phyloP scores from a whole-genome alignment of 2,329 filamentous ascomycete species.

The Knoxdaviesia proteae region DNA sequence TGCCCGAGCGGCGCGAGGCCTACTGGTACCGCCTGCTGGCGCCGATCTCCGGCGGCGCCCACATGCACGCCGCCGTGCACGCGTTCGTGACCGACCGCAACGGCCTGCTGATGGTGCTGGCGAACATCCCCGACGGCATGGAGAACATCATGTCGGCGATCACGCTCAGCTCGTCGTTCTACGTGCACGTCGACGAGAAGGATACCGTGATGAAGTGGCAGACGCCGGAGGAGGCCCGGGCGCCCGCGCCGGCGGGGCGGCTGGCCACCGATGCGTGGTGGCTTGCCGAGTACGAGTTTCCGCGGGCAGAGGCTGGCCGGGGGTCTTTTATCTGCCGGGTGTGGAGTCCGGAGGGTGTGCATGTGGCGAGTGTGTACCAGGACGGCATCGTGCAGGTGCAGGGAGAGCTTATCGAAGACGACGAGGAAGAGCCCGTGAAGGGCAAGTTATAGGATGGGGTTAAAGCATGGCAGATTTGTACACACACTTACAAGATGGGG shows the following conservation, averaged over 20 bases:
- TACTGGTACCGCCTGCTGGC: slow-evolving; percentile 25
- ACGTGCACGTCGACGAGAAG: slow-evolving; percentile 27
- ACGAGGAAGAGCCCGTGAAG: too few relatives aligned
- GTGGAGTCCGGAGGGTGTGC: slow-evolving; percentile 30
- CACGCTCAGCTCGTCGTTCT: slow-evolving; percentile 28
- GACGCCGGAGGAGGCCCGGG: slow-evolving; percentile 2
- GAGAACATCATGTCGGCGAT: slow-evolving; percentile 18
- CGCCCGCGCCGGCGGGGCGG: slow-evolving; percentile 1
- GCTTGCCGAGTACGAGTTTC: slow-evolving; percentile 30
- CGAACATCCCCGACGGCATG: slow-evolving; percentile 24
- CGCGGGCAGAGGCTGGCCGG: slow-evolving; percentile 23
- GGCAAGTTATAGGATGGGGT: too few relatives aligned
- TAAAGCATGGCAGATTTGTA: too few relatives aligned
- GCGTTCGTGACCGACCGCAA: slow-evolving; percentile 33
- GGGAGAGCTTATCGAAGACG: too few relatives aligned
- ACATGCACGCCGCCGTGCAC: slow-evolving; percentile 27
- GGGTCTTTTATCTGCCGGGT: slow-evolving; percentile 26
- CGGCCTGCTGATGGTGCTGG: slow-evolving; percentile 27
- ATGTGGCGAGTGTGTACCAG: slow-evolving; percentile 33
- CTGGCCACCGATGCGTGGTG: slow-evolving; percentile 23
- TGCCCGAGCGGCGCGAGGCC: slow-evolving; percentile 25
- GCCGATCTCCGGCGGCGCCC: slow-evolving; percentile 18
- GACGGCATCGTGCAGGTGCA: slow-evolving; percentile 19
- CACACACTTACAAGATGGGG: too few relatives aligned
- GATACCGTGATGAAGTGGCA: slow-evolving; percentile 21